Conservation (phyloP, 306 rosid species). For the Betula pendula region DNA sequence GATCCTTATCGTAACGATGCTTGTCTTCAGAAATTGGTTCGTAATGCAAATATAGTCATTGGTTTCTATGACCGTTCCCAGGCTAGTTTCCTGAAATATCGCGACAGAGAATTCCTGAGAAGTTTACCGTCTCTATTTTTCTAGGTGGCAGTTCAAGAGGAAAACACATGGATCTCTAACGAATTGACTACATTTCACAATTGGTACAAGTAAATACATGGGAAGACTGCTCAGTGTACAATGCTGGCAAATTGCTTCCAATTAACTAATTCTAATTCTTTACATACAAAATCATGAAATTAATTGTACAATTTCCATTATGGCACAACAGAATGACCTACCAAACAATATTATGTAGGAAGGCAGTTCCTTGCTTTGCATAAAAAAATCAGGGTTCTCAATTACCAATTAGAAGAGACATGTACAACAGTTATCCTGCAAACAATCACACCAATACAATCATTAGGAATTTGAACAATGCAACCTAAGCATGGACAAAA, state of each 20-base stretch:
- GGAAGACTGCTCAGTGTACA: constrained; percentile 25
- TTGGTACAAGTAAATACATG: constrained; percentile 12
- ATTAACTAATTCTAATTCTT: constrained; percentile 44
- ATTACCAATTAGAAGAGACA: constrained; percentile 49
- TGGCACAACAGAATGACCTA: constrained; percentile 37
- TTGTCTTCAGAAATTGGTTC: no score
- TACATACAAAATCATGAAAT: constrained; percentile 54
- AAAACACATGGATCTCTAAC: constrained; percentile 16
- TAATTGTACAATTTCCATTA: constrained; percentile 41
- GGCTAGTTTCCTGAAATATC: not conserved
- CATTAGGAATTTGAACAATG: constrained; percentile 34
- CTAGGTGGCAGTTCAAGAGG: not conserved
- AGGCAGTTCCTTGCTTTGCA: constrained; percentile 48
- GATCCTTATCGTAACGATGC: no score
- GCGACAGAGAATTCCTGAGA: not conserved
- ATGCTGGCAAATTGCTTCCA: constrained; percentile 48
- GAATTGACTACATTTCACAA: constrained; percentile 4
- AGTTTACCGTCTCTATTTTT: not conserved
- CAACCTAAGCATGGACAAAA: not conserved
- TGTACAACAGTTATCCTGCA: constrained; percentile 67
- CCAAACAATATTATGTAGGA: constrained; percentile 42
- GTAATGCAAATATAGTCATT: not conserved
- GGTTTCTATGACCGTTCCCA: not conserved
- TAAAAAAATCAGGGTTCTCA: constrained; percentile 52
- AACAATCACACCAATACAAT: constrained; percentile 28